A percentile compares a stretch with the other conserved stretches of the same genome.
Evolutionary conservation across 2,329 filamentous ascomycete species (phyloP).

Genomic region (Penicillium sp.): DNA sequence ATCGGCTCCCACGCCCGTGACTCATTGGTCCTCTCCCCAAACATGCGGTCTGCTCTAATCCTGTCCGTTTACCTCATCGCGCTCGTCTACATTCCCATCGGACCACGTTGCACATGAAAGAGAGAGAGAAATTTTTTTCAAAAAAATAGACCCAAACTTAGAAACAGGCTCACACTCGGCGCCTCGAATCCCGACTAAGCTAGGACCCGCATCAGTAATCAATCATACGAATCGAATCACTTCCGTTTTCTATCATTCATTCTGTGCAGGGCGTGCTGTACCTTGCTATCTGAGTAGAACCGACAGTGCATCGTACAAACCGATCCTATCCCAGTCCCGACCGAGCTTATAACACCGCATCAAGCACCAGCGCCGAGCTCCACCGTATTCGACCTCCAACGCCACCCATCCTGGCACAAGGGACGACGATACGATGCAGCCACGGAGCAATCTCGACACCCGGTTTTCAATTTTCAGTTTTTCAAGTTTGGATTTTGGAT

Average conservation of each 20-base stretch:
- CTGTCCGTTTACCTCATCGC: slow-evolving; percentile 10
- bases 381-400: neutral
- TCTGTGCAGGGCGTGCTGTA: neutral
- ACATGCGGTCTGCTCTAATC: slow-evolving; percentile 20
- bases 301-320: too few relatives aligned
- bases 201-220: too few relatives aligned
- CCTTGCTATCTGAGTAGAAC: neutral
- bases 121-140: neutral
- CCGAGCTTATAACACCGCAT: neutral
- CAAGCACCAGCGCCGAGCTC: neutral
- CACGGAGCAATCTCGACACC: neutral
- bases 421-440: neutral
- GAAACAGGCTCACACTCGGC: neutral
- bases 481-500: too few relatives aligned
- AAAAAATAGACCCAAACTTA: neutral
- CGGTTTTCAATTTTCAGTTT: neutral
- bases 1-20: slow-evolving; percentile 1
- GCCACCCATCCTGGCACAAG: neutral
- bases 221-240: slow-evolving; percentile 6
- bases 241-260: neutral
- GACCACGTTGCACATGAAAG: slow-evolving; percentile 4
- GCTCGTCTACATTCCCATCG: neutral
- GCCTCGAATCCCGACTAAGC: neutral
- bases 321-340: neutral
- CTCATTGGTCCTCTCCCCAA: slow-evolving; percentile 14